Evolutionary conservation across 1,284 basidiomycete genomes (phyloP).

Genomic region (Cerioporus squamosus): DNA sequence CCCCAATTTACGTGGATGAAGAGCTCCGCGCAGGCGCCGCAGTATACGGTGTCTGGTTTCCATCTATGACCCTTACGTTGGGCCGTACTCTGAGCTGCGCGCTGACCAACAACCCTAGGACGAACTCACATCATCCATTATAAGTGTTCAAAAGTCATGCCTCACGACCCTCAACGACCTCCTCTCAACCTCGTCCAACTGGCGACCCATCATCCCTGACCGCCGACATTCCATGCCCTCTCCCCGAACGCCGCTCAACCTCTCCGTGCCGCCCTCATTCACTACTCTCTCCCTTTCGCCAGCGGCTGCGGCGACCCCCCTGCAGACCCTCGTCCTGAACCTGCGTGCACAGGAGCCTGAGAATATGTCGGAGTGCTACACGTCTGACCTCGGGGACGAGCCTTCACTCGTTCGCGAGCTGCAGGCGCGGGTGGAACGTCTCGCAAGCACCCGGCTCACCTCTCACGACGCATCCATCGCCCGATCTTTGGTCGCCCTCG

Average conservation of each 20-base stretch:
- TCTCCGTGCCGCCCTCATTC: constrained; percentile 30
- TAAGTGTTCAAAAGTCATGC: constrained; percentile 71
- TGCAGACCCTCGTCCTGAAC: constrained; percentile 66
- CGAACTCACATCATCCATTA: constrained; percentile 71
- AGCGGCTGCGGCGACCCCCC: constrained; percentile 31
- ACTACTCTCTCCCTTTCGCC: constrained; percentile 39
- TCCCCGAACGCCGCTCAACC: constrained; percentile 36
- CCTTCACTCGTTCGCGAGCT: constrained; percentile 67
- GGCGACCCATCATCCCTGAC: constrained; percentile 64
- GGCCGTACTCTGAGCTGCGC: neutral
- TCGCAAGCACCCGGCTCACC: constrained; percentile 47
- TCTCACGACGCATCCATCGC: constrained; percentile 61
- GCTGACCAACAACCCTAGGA: constrained; percentile 39
- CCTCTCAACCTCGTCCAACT: constrained; percentile 56
- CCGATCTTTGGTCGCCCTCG: constrained; percentile 64
- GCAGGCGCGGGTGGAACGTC: constrained; percentile 50
- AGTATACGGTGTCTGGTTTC: neutral
- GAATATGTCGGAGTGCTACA: constrained; percentile 34
- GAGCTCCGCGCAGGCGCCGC: neutral
- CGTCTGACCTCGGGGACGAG: constrained; percentile 50
- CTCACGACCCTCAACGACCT: constrained; percentile 74
- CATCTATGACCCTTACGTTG: neutral
- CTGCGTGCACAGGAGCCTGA: constrained; percentile 54
- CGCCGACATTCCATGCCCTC: constrained; percentile 68
- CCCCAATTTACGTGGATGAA: too few relatives aligned